Evolutionary conservation across 441 rosid species (phyloP).

Genomic region (Syzygium malaccense): DNA sequence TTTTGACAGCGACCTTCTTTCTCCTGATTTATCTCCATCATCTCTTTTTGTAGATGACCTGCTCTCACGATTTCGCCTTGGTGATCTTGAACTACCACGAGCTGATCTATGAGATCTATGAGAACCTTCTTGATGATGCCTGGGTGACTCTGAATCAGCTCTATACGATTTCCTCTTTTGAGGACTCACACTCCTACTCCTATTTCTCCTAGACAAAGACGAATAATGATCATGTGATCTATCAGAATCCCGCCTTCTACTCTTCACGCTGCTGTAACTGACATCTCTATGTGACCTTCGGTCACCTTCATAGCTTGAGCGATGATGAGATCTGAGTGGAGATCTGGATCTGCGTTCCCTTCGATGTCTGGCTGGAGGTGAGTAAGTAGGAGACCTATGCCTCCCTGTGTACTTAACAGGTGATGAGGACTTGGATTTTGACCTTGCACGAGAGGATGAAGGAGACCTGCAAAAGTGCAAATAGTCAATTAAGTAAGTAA

Average conservation of each 20-base stretch:
- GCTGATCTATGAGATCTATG: conserved; percentile 42
- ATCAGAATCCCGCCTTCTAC: conserved; percentile 39
- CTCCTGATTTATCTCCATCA: conserved; percentile 32
- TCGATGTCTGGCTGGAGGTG: conserved; percentile 51
- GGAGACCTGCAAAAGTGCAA: conserved; percentile 60
- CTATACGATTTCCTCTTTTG: conserved; percentile 39
- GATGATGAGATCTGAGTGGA: conserved; percentile 46
- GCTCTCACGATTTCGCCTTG: conserved; percentile 42
- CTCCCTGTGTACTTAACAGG: conserved; percentile 58
- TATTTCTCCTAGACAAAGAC: conserved; percentile 60
- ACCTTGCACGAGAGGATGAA: conserved; percentile 56
- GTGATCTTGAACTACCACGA: conserved; percentile 56
- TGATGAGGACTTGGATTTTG: conserved; percentile 74
- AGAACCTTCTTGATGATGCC: conserved; percentile 42
- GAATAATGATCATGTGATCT: conserved; percentile 52
- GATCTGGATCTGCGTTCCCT: conserved; percentile 74
- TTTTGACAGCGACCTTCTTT: conserved; percentile 55
- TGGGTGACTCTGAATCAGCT: conserved; percentile 55
- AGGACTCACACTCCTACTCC: conserved; percentile 68
- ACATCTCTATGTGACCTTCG: conserved; percentile 47
- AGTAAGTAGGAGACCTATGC: conserved; percentile 62
- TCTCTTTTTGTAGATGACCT: conserved; percentile 50
- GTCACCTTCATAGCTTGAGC: conserved; percentile 53
- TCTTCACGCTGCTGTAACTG: conserved; percentile 45
- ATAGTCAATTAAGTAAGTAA: background rate